Evolutionary conservation across 441 rosid species (phyloP).

Genomic region (Dalechampia spathulata): DNA sequence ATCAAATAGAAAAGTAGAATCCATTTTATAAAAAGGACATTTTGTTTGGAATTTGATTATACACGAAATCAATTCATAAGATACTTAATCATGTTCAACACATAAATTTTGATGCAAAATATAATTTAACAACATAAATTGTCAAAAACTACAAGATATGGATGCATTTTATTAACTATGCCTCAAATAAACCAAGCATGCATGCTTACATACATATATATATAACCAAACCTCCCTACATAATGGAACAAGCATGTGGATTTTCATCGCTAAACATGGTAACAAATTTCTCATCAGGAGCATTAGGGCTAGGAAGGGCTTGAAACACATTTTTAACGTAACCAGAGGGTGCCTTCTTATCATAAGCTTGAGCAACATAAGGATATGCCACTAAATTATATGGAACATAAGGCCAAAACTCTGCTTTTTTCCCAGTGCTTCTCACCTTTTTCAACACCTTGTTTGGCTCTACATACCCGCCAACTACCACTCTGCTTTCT

Average conservation of each 20-base stretch:
- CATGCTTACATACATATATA: too few relatives aligned
- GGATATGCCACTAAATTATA: slow-evolving; percentile 74
- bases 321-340: slow-evolving; percentile 49
- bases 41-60: too few relatives aligned
- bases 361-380: slow-evolving; percentile 70
- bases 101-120: too few relatives aligned
- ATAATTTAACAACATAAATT: too few relatives aligned
- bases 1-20: too few relatives aligned
- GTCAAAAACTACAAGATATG: too few relatives aligned
- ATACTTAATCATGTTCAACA: too few relatives aligned
- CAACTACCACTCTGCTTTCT: slow-evolving; percentile 55
- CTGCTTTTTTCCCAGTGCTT: slow-evolving; percentile 79
- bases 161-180: too few relatives aligned
- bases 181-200: too few relatives aligned
- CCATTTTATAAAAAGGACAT: too few relatives aligned
- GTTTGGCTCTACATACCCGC: slow-evolving; percentile 66
- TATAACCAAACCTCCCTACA: too few relatives aligned
- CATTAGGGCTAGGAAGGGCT: slow-evolving; percentile 51
- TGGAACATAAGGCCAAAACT: slow-evolving; percentile 82
- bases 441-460: slow-evolving; percentile 63
- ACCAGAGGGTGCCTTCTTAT: slow-evolving; percentile 76
- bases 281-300: slow-evolving; percentile 72
- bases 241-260: slow-evolving; percentile 49
- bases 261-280: slow-evolving; percentile 92
- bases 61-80: too few relatives aligned